Base-by-base conservation (phyloP, 1,139 yeast genomes). In the Kluyveromyces sp. region DNA sequence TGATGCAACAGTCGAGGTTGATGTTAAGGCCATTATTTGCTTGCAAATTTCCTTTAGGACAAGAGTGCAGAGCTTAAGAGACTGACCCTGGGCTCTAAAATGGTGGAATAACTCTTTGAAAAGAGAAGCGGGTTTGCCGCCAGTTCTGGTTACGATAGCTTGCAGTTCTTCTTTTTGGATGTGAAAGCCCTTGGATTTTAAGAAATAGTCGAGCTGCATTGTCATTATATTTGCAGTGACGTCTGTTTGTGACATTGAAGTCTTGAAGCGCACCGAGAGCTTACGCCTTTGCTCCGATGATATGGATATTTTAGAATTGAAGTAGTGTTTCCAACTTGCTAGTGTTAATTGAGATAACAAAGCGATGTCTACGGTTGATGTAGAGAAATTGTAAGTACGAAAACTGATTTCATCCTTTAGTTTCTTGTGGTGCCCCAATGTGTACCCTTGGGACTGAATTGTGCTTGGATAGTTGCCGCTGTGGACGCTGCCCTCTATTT, bases 361-460 rank as follows among this genome's bases (percentile, higher is more conserved):
- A 0, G 46, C 39, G 1, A 50, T n/a, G 50, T 72, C 74, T 21
- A 71, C 33, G 3, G 49, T 55, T 34, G 66, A 70, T 35, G 69
- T 72, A 4, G 64, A 66, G 50, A 75, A 74, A 31, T 64, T 50
- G 53, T 73, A 73, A 3, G 70, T 67, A 42, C 68, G 64, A 34
- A 67, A 70, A 8, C 69, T 56, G 3, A 81, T 78, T 48, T 73
- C 71, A 46, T 75, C 81, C 73, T 77, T 75, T 34, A 62, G 53
- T 34, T 65, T 63, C 45, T 67, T 71, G 56, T 81, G 87, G 1
- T 55, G 50, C 34, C 58, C 66, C 56, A 72, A 64, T 1, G 62
- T 52, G 15, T 58, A 60, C 10, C 61, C 55, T 4, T 65, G 57
- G 5, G 58, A 57, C 3, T 45, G 43, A n/a, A 28, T 26, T 7